Evolutionary conservation across 2,329 filamentous ascomycete genomes (phyloP), one percentile per base, ranked within the genome.

Genomic region (Colletotrichum agaves): DNA sequence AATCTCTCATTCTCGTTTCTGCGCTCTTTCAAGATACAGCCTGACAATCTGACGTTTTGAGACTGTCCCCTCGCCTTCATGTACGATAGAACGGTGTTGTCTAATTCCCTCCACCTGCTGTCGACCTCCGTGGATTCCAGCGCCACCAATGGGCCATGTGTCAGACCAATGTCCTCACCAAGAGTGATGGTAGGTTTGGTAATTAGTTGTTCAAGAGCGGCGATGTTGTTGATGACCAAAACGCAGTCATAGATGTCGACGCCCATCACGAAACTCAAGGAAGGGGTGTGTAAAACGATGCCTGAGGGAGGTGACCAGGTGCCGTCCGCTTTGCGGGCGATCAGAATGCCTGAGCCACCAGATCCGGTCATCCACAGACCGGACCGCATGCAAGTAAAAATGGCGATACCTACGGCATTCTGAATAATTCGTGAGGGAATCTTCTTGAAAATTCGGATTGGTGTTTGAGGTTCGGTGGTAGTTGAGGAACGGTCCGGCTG

Each of bases 221-320:
- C 87, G 50, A 92, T 88, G 49, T 92, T 94, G 81, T 97, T 98
- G 76, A 98, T 94, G 39, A 98, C 92, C 8, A 98, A 87, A 13
- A 98, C 92, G 75, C 94, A 97, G 78, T 98, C 95, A 82, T 98
- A 98, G 35, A 98, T 94, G 76, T 98, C 95, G 44, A 97, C 91
- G 2, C 94, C 95, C 5, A 94, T 90, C 60, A 97, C 87, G 75
- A 98, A 98, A 39, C 94, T 95, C 37, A 98, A 85, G 1, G 92
- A 93, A 1, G 93, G 89, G 0, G 95, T 97, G 76, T 98, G 95
- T 52, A 97, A 85, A 82, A 97, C 87, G 71, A 98, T 94, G 53
- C 93, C 94, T 0, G 93, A 97, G 0, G 95, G 95, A 8, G 94
- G 92, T 71, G 93, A 96, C 94, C 94, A 98, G 71, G 90, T 90